A percentile compares a stretch with the other conserved stretches of the same genome.
Conservation (phyloP, 257 asterid genomes). For the Capsicum rhomboideum region DNA sequence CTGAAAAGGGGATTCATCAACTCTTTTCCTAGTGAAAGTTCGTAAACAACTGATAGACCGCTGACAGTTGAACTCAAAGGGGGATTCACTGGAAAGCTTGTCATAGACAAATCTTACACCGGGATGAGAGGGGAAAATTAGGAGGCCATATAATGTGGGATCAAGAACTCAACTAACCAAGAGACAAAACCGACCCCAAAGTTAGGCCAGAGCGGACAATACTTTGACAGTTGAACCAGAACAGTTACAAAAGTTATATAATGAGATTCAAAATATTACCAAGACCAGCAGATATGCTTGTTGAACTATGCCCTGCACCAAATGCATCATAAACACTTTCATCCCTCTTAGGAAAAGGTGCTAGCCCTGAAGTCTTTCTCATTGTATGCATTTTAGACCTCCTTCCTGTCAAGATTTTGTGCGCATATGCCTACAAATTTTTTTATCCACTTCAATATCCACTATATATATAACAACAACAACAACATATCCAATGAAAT, state of each 20-base stretch:
- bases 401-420: constrained; percentile 72
- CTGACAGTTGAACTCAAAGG: not conserved
- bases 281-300: constrained; percentile 83
- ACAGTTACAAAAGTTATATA: not conserved
- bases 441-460: not conserved
- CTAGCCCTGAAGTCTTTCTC: constrained; percentile 57
- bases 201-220: not conserved
- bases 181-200: not conserved
- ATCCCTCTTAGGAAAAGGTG: constrained; percentile 69
- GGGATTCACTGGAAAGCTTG: too few species aligned
- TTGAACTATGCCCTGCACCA: constrained; percentile 84
- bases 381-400: constrained; percentile 67
- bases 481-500: too few species aligned
- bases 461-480: not conserved
- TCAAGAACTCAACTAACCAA: too few species aligned
- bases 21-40: too few species aligned
- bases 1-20: too few species aligned
- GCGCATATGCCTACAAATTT: constrained; percentile 56
- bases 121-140: too few species aligned
- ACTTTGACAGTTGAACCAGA: not conserved
- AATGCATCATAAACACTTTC: constrained; percentile 75
- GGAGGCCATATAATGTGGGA: too few species aligned
- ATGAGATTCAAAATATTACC: constrained; percentile 22
- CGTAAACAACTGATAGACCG: too few species aligned
- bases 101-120: too few species aligned